A percentile compares a stretch with the other conserved stretches of the same genome.
Evolutionary conservation across 1,139 yeast genomes (phyloP).

Genomic region (Tardiomyces blankii): DNA sequence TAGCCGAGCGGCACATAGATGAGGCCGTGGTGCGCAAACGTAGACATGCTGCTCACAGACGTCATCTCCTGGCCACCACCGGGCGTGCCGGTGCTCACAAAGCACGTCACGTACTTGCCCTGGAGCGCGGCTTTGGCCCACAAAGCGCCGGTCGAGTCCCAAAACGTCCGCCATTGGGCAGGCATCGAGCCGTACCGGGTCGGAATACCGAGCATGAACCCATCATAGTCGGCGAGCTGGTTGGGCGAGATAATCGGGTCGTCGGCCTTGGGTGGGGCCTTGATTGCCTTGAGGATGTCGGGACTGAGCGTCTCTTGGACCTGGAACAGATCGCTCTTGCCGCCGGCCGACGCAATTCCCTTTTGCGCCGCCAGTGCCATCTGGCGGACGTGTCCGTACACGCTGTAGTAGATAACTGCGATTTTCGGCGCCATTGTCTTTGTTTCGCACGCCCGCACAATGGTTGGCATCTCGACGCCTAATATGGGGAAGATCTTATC

Average conservation of each 20-base stretch:
- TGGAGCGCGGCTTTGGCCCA: conserved; percentile 66
- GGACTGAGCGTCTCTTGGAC: conserved; percentile 64
- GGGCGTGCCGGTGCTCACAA: conserved; percentile 65
- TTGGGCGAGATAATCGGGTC: conserved; percentile 56
- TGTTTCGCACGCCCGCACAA: too few species aligned
- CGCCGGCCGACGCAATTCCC: conserved; percentile 66
- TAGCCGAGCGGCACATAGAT: conserved; percentile 71
- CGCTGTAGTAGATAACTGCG: conserved; percentile 64
- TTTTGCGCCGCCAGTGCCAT: conserved; percentile 55
- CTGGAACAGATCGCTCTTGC: conserved; percentile 56
- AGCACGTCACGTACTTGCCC: conserved; percentile 66
- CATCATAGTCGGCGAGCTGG: conserved; percentile 54
- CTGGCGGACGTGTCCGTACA: conserved; percentile 63
- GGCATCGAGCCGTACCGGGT: conserved; percentile 74
- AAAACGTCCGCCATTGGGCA: conserved; percentile 66
- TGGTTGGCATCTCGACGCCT: too few species aligned
- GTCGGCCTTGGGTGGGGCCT: conserved; percentile 48
- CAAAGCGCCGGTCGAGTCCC: conserved; percentile 69
- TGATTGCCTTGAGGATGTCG: conserved; percentile 44
- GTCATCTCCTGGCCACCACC: conserved; percentile 80
- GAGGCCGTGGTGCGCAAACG: conserved; percentile 66
- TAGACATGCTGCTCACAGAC: conserved; percentile 47
- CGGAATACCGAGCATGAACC: conserved; percentile 66
- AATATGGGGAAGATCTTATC: too few species aligned
- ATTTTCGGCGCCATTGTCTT: conserved; percentile 34